A percentile compares a stretch with the other conserved stretches of the same genome.
phyloP scores from a whole-genome alignment of 2,329 filamentous ascomycete genomes.

The Arthrobotrys megalospora region DNA sequence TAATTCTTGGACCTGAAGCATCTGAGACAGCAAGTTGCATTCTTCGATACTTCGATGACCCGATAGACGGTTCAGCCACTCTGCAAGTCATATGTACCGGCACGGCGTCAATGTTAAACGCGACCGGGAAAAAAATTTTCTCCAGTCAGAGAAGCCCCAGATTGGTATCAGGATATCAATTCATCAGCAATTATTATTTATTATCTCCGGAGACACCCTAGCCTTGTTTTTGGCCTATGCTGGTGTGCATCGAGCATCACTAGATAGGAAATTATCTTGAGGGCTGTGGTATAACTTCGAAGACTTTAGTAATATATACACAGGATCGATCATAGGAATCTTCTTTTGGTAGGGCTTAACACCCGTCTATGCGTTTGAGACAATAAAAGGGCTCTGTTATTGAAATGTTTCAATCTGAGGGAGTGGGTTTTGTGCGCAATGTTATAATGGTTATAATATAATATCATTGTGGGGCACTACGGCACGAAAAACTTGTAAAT shows the following conservation, averaged over 20 bases:
- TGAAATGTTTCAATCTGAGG: conserved; percentile 36
- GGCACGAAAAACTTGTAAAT: not conserved
- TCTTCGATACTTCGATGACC: not conserved
- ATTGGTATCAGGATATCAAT: not conserved
- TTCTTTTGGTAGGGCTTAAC: not conserved
- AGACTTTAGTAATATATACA: not conserved
- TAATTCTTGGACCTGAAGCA: not conserved
- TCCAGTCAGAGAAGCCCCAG: not conserved
- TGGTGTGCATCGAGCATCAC: not conserved
- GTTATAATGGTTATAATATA: no score
- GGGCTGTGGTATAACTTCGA: not conserved
- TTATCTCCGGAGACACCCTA: not conserved
- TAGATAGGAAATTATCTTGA: not conserved
- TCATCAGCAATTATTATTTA: not conserved
- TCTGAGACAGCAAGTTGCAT: not conserved
- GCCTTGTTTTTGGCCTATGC: not conserved
- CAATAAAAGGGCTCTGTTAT: conserved; percentile 39
- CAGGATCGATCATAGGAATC: conserved; percentile 13
- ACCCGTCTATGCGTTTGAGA: conserved; percentile 33
- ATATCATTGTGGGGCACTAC: not conserved
- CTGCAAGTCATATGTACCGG: conserved; percentile 6
- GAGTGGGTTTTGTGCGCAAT: not conserved
- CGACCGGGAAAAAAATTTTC: not conserved
- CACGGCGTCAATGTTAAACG: not conserved
- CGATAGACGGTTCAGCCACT: conserved; percentile 1